Evolutionary conservation across 768 basidiomycete species (phyloP).

Genomic region (Lactarius evosmus): DNA sequence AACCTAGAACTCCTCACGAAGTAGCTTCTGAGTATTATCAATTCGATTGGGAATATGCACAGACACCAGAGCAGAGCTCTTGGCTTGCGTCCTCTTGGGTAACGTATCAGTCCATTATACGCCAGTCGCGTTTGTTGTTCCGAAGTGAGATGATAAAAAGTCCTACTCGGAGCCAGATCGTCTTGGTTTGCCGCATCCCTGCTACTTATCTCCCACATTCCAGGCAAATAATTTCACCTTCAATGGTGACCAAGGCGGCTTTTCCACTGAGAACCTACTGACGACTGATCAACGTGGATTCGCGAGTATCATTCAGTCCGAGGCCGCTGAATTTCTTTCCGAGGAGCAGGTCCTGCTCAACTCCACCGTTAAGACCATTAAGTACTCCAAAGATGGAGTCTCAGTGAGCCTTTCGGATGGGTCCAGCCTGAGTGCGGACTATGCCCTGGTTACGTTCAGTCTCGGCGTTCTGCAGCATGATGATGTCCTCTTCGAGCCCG

Average conservation of each 20-base stretch:
- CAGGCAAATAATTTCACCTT: slow-evolving; percentile 65
- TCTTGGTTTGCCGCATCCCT: slow-evolving; percentile 40
- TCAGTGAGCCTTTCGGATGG: slow-evolving; percentile 47
- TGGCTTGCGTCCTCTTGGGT: slow-evolving; percentile 66
- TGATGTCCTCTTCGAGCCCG: slow-evolving; percentile 55
- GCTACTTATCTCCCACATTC: slow-evolving; percentile 24
- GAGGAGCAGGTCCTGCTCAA: slow-evolving; percentile 47
- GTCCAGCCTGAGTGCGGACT: slow-evolving; percentile 46
- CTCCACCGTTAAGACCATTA: slow-evolving; percentile 47
- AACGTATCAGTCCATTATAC: slow-evolving; percentile 26
- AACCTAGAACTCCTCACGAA: slow-evolving; percentile 44
- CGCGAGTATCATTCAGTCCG: slow-evolving; percentile 51
- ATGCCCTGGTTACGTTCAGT: slow-evolving; percentile 66
- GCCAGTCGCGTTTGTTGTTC: slow-evolving; percentile 31
- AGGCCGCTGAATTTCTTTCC: slow-evolving; percentile 55
- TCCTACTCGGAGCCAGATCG: slow-evolving; percentile 39
- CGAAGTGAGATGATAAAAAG: slow-evolving; percentile 28
- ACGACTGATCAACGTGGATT: slow-evolving; percentile 63
- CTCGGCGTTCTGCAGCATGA: slow-evolving; percentile 64
- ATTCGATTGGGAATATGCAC: slow-evolving; percentile 49
- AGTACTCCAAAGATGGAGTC: slow-evolving; percentile 45
- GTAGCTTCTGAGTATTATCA: slow-evolving; percentile 54
- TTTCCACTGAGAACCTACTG: slow-evolving; percentile 52
- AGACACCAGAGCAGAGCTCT: slow-evolving; percentile 61
- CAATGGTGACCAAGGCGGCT: slow-evolving; percentile 51